These are phyloP conservation scores for Gossypium davidsonii DNA, from an alignment of 441 rosid species.

Conservation along the genomic window DNA sequence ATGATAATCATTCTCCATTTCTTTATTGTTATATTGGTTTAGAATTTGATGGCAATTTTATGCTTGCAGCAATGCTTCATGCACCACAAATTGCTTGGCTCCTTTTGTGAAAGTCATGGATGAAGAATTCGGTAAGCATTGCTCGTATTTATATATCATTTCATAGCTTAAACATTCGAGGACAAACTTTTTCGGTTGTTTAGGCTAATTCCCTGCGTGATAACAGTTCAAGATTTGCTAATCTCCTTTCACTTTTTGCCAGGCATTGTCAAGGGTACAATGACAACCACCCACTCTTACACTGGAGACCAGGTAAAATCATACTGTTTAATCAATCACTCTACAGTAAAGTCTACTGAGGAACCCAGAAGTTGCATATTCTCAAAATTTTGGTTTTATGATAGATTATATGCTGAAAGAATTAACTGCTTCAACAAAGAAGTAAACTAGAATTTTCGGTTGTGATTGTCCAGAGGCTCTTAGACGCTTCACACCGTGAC, in stretches of 20 bases:
- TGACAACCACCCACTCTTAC: constrained; percentile 98
- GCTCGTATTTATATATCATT: not conserved
- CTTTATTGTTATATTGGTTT: not conserved
- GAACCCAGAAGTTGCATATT: not conserved
- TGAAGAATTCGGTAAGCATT: constrained; percentile 73
- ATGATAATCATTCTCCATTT: not conserved
- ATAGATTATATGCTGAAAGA: not conserved
- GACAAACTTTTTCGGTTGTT: not conserved
- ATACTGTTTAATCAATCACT: not conserved
- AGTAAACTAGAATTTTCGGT: not conserved
- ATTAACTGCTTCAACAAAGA: not conserved
- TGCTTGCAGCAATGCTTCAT: constrained; percentile 80
- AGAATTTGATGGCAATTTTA: constrained; percentile 8
- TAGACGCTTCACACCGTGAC: constrained; percentile 97
- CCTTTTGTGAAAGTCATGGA: constrained; percentile 86
- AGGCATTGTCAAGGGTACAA: constrained; percentile 97
- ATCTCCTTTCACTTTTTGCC: constrained; percentile 21
- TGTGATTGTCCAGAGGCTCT: constrained; percentile 54
- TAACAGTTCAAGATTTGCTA: not conserved
- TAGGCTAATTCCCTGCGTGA: not conserved
- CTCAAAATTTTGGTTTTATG: not conserved
- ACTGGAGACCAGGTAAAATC: constrained; percentile 86
- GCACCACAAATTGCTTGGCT: constrained; percentile 95
- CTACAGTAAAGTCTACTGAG: not conserved
- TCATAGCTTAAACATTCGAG: not conserved